These are phyloP conservation scores for Quercus wislizeni DNA, from an alignment of 306 rosid species.

Conservation along the genomic window DNA sequence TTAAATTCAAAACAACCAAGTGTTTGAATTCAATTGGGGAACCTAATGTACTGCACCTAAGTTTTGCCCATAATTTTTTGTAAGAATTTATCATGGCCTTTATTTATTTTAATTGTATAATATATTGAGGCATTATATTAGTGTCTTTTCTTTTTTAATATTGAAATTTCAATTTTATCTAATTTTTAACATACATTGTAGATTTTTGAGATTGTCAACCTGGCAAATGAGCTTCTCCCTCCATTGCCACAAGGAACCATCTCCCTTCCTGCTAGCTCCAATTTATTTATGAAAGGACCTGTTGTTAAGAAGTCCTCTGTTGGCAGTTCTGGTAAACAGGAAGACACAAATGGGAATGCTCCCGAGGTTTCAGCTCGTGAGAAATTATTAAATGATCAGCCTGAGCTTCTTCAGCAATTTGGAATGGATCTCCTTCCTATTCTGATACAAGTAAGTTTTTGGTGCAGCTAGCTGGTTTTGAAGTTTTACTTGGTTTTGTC, in stretches of 20 bases:
- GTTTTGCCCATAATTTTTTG: no score
- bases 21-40: no score
- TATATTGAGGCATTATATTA: background rate
- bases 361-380: constrained; percentile 85
- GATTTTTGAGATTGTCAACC: constrained; percentile 97
- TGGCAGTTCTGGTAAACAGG: constrained; percentile 73
- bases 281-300: constrained; percentile 76
- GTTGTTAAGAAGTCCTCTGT: constrained; percentile 59
- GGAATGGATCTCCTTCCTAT: constrained; percentile 94
- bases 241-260: constrained; percentile 93
- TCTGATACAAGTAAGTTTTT: constrained; percentile 66
- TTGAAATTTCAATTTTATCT: background rate
- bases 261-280: constrained; percentile 67
- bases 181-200: constrained; percentile 17
- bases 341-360: constrained; percentile 61
- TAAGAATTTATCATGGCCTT: background rate
- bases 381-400: constrained; percentile 86
- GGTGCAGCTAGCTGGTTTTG: constrained; percentile 9
- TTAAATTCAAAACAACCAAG: no score
- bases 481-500: constrained; percentile 3
- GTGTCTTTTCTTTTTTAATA: background rate
- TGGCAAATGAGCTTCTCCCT: constrained; percentile 96
- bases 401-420: constrained; percentile 88
- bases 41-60: no score
- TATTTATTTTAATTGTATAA: background rate